Evolutionary conservation across 2,329 filamentous ascomycete species (phyloP).

Genomic region (Aspergillus ruber): DNA sequence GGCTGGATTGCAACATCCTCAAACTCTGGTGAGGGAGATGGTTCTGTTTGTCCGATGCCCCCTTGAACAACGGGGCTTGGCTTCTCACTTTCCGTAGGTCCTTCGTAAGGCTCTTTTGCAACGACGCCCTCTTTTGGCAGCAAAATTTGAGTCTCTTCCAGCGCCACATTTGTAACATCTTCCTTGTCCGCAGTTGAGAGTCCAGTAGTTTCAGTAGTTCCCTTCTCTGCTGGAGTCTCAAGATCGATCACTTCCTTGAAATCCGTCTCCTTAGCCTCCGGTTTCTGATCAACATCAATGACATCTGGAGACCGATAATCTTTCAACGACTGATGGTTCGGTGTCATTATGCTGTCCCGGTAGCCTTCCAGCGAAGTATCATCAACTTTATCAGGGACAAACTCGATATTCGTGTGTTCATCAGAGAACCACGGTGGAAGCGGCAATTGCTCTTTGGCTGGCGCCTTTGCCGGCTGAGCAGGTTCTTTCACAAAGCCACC

Average conservation of each 20-base stretch:
- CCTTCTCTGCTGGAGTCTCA: slow-evolving; percentile 15
- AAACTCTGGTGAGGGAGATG: slow-evolving; percentile 29
- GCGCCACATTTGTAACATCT: background rate
- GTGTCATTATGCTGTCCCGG: slow-evolving; percentile 12
- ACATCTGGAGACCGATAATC: slow-evolving; percentile 29
- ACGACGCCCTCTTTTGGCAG: slow-evolving; percentile 5
- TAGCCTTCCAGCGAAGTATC: slow-evolving; percentile 18
- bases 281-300: slow-evolving; percentile 34
- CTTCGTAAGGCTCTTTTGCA: slow-evolving; percentile 14
- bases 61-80: slow-evolving; percentile 4
- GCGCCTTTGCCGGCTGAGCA: slow-evolving; percentile 4
- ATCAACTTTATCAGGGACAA: slow-evolving; percentile 22
- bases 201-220: background rate
- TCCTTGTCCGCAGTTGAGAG: background rate
- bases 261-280: slow-evolving; percentile 5
- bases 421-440: slow-evolving; percentile 44
- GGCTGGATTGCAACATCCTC: slow-evolving; percentile 16
- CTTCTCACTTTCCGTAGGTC: slow-evolving; percentile 13
- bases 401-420: slow-evolving; percentile 25
- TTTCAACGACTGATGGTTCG: slow-evolving; percentile 22
- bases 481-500: slow-evolving; percentile 60
- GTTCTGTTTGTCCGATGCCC: slow-evolving; percentile 8
- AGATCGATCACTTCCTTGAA: slow-evolving; percentile 26
- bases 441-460: slow-evolving; percentile 23
- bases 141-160: background rate